Conservation (phyloP, 768 basidiomycete species). For the Lenzites betulinus region DNA sequence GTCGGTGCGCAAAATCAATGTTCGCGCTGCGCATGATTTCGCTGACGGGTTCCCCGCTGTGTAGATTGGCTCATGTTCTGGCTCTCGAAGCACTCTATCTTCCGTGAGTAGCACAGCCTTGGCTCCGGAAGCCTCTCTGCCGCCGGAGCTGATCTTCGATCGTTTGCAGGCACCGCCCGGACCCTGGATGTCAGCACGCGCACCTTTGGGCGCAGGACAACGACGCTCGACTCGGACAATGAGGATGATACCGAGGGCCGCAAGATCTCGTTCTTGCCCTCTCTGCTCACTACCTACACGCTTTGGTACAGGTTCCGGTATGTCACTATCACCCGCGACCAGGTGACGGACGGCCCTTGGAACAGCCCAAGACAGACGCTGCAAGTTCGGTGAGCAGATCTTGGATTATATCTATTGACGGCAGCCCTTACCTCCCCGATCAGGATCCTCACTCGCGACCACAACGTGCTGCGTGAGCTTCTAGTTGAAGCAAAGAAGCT, state of each 20-base stretch:
- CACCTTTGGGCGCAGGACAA: conserved; percentile 3
- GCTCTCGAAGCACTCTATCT: conserved; percentile 53
- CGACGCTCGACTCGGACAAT: background rate
- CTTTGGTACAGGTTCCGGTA: conserved; percentile 50
- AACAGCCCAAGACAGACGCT: conserved; percentile 42
- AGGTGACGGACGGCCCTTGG: conserved; percentile 38
- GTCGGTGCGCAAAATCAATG: conserved; percentile 45
- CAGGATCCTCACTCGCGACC: conserved; percentile 54
- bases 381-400: conserved; percentile 41
- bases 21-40: background rate
- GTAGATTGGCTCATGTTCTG: conserved; percentile 74
- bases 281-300: conserved; percentile 35
- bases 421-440: background rate
- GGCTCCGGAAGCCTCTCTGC: background rate
- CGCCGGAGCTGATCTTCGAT: background rate
- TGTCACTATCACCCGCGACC: conserved; percentile 35
- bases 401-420: background rate
- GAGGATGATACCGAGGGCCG: conserved; percentile 13
- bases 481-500: conserved; percentile 56
- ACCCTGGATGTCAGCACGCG: conserved; percentile 20
- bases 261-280: conserved; percentile 17
- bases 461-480: conserved; percentile 48
- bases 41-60: background rate
- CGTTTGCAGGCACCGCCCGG: conserved; percentile 12
- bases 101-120: conserved; percentile 9